Evolutionary conservation across 2,329 filamentous ascomycete genomes (phyloP), one percentile per base, ranked within the genome.

Genomic region (Colletotrichum endophyticum): DNA sequence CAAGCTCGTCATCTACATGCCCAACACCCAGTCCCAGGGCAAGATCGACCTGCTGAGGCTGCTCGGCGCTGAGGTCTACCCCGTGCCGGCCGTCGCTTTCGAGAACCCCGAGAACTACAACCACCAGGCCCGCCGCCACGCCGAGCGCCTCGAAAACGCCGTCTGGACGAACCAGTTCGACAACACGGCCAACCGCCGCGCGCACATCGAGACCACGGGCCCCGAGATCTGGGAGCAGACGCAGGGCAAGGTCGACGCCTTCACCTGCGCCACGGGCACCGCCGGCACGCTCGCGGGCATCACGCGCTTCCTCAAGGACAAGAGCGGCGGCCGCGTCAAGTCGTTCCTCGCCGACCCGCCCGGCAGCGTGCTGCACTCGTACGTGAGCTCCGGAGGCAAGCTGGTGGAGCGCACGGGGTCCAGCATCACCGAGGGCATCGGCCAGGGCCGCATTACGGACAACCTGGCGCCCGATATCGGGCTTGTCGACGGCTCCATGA

Each of bases 91-190:
- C 9, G 97, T 99, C 19, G 94, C 97, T 5, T 99, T 98, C 82
- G 96, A 99, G 78, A 95, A 99, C 88, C 95, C 96, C 19, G 89
- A 96, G 61, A 99, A 99, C 87, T 99, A 99, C 90, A 99, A 99
- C 87, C 96, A 99, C 87, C 96, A 98, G 88, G 97, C 97, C 6
- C 91, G 91, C 76, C 89, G 96, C 57, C 96, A 99, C 86, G 97
- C 97, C n/a, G 96, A 97, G 84, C 85, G 89, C 4, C 87, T 98
- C 66, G 93, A 95, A 19, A 97, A 97, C 81, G 96, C 96, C 11
- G 96, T 99, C 16, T 99, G 97, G 97, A 99, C 97, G 61, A 98
- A 99, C 86, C 97, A 99, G 87, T 99, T 99, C 87, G 97, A 99
- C 85, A 99, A 99, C 88, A 93, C 91, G 69, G 97, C 97, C 70